These are phyloP conservation scores for Hsuehochloa calcarea DNA, from an alignment of 176 grass and related monocot species.

Conservation along the genomic window DNA sequence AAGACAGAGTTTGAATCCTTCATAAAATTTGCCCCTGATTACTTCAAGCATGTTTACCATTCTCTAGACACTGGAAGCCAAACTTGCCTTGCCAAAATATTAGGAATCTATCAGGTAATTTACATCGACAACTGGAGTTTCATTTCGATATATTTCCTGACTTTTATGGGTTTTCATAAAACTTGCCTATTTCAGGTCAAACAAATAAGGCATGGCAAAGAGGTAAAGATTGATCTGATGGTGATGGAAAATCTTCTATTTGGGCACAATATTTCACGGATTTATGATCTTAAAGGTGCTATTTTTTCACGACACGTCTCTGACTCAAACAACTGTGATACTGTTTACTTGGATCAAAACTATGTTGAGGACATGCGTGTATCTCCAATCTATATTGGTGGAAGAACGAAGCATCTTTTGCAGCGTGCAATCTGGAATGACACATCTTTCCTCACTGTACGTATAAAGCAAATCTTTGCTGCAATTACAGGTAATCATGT, in stretches of 20 bases:
- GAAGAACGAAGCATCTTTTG: conserved; percentile 85
- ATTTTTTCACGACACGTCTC: conserved; percentile 50
- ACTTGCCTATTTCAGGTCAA: conserved; percentile 52
- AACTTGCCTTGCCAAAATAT: conserved; percentile 89
- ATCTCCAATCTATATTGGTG: conserved; percentile 93
- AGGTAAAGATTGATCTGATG: conserved; percentile 81
- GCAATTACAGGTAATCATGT: conserved; percentile 7
- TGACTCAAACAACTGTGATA: conserved; percentile 48
- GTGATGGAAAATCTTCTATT: conserved; percentile 99
- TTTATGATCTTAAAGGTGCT: conserved; percentile 89
- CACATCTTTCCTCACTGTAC: conserved; percentile 91
- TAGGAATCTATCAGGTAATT: conserved; percentile 96
- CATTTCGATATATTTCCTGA: conserved; percentile 24
- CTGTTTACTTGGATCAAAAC: conserved; percentile 89
- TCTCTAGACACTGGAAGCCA: conserved; percentile 82
- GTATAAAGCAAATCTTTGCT: conserved; percentile 40
- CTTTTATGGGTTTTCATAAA: conserved; percentile 27
- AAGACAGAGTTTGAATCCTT: conserved; percentile 98
- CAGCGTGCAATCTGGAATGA: conserved; percentile 99
- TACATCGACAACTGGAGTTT: conserved; percentile 11
- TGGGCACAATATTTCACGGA: conserved; percentile 70
- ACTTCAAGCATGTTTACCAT: conserved; percentile 79
- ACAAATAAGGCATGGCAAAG: conserved; percentile 73
- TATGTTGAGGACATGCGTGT: conserved; percentile 75
- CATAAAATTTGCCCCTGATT: conserved; percentile 80